These are phyloP conservation scores for Rutstroemia sp. DNA, from an alignment of 2,329 filamentous ascomycete species.

Conservation along the genomic window DNA sequence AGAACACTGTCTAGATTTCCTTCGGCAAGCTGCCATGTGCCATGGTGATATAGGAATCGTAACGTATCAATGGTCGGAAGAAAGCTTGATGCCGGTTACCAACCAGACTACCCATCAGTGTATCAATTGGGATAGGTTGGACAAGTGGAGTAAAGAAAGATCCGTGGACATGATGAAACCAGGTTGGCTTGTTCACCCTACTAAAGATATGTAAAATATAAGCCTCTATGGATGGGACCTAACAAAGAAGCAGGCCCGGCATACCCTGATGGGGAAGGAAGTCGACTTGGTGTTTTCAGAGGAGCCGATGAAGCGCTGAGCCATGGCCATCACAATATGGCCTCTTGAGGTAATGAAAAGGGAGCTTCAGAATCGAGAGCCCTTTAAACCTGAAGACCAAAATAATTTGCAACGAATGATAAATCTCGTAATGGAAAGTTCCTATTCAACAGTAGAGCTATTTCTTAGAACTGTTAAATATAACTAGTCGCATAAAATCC, in stretches of 20 bases:
- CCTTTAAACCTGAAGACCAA: no score
- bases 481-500: no score
- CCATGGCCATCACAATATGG: background rate
- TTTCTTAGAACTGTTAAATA: no score
- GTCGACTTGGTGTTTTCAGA: background rate
- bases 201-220: background rate
- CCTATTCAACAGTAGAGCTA: no score
- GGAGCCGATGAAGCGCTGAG: background rate
- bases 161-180: background rate
- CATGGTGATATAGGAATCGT: background rate
- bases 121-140: background rate
- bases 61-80: background rate
- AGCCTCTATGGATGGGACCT: background rate
- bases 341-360: background rate
- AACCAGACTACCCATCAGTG: background rate
- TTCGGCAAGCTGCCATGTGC: background rate
- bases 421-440: no score
- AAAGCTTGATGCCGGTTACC: background rate
- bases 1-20: background rate
- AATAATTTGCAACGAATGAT: no score
- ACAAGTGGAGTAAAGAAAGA: background rate
- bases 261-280: background rate
- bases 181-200: background rate
- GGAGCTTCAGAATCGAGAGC: background rate
- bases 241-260: background rate